Base-by-base conservation (phyloP, 306 rosid genomes). In the Mucuna pruriens region DNA sequence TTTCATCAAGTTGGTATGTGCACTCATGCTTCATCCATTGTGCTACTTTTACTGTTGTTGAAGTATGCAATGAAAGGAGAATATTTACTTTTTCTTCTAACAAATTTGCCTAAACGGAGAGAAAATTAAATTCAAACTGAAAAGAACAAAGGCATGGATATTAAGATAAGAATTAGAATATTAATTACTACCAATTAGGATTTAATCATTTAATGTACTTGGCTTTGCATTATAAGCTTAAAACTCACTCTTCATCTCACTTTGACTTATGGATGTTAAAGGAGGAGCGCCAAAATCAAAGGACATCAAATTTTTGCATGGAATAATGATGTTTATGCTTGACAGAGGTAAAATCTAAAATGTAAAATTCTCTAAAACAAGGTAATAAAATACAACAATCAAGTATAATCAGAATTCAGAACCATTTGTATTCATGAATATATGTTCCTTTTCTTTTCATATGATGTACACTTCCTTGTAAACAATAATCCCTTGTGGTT, bases 401-500 rank as follows among this genome's bases (percentile, higher is more conserved):
- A 85, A 58, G 17, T 61, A 45, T 81, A 54, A 29, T 45, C 63
- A 79, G 51, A 79, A 46, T 33, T 55, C 80, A 86, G 60, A 71
- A 71, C 62, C 83, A 71, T 64, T 63, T 26, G 33, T 63, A 76
- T 79, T 82, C 85, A 71, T 74, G 71, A 80, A 80, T 72, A 64
- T 46, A 44, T 31, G 49, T 69, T 52, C 22, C 23, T 79, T 74
- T 68, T 15, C 57, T 48, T 79, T 67, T 25, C 11, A 55, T 60
- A 29, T 55, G 64, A 62, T 36, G 42, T 83, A 57, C 77, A 83
- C 26, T 57, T 73, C 61, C 61, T n/a, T 54, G 40, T 49, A 71
- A 48, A 80, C 87, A 80, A 86, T 85, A 83, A 78, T 57, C 25
- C 40, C 36, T 40, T 74, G 65, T 72, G 78, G 68, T 87, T 69